Conservation (phyloP, 805 yeast genomes). For the Candida caryicola region DNA sequence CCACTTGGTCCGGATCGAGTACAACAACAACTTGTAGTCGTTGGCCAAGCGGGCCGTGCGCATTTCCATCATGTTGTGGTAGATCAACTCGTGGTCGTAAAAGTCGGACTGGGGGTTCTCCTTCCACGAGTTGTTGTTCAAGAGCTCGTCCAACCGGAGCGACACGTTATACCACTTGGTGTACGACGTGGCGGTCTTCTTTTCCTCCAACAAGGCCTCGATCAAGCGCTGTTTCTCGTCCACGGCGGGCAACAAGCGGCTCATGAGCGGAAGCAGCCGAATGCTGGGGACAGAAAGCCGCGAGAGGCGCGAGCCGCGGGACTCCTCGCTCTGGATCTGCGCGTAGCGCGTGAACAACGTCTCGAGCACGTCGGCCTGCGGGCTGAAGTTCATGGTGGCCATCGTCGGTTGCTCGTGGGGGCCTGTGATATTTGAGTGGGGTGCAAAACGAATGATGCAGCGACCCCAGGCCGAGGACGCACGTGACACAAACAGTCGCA, state of each 20-base stretch:
- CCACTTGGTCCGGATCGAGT: constrained; percentile 81
- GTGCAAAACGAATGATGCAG: background rate
- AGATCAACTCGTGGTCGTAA: constrained; percentile 69
- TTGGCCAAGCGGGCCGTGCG: constrained; percentile 52
- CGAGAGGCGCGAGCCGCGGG: background rate
- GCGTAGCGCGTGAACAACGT: background rate
- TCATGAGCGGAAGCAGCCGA: constrained; percentile 15
- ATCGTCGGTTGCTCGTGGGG: too few species aligned
- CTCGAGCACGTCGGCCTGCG: background rate
- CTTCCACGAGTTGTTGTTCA: constrained; percentile 75
- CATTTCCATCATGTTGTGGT: constrained; percentile 52
- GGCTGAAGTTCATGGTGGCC: background rate
- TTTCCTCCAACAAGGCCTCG: constrained; percentile 24
- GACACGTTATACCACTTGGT: constrained; percentile 69
- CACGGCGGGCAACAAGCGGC: constrained; percentile 16
- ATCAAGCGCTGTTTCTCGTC: constrained; percentile 24
- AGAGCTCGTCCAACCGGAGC: constrained; percentile 57
- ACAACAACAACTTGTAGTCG: constrained; percentile 62
- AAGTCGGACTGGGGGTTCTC: constrained; percentile 53
- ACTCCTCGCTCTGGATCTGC: background rate
- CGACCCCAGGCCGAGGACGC: background rate
- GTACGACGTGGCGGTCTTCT: constrained; percentile 40
- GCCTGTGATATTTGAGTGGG: background rate
- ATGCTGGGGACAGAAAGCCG: background rate
- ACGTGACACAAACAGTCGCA: background rate